Conservation (phyloP, 192 early-diverging fungal genomes). For the Chytriomyces confervae region DNA sequence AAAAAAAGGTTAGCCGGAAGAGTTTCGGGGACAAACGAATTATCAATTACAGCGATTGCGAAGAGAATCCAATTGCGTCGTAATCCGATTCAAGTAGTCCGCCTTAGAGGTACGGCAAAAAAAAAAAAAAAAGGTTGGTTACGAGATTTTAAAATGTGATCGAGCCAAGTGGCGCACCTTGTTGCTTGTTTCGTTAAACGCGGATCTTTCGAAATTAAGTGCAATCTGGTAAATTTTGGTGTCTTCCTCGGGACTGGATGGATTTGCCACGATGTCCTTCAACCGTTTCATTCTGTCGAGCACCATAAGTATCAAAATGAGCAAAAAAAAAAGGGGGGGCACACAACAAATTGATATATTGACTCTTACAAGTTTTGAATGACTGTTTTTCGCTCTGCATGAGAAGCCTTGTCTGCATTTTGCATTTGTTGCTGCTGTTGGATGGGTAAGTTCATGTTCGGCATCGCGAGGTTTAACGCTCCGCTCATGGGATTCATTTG, state of each 20-base stretch:
- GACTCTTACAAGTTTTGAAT: constrained; percentile 20
- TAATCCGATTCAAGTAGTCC: constrained; percentile 12
- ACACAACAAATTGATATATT: neutral
- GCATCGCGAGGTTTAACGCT: too few species aligned
- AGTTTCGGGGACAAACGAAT: too few species aligned
- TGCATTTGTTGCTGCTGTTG: neutral
- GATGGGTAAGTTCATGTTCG: neutral
- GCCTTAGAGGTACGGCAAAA: neutral
- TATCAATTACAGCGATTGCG: too few species aligned
- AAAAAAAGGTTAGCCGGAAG: too few species aligned
- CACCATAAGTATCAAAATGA: too few species aligned
- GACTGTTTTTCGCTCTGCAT: constrained; percentile 14
- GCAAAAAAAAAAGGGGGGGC: neutral
- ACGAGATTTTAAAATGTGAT: neutral
- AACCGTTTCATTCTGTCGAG: constrained; percentile 11
- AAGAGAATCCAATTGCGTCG: neutral
- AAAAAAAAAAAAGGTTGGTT: neutral
- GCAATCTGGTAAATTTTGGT: constrained; percentile 6
- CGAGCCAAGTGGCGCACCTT: constrained; percentile 1
- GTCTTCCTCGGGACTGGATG: neutral
- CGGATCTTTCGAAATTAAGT: neutral
- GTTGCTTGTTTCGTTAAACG: constrained; percentile 15
- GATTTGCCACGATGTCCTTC: constrained; percentile 12
- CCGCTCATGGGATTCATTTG: neutral
- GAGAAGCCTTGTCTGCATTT: constrained; percentile 16